These are phyloP conservation scores for Hordeum pubiflorum DNA, from an alignment of 202 grass and related monocot genomes.

Conservation along the genomic window DNA sequence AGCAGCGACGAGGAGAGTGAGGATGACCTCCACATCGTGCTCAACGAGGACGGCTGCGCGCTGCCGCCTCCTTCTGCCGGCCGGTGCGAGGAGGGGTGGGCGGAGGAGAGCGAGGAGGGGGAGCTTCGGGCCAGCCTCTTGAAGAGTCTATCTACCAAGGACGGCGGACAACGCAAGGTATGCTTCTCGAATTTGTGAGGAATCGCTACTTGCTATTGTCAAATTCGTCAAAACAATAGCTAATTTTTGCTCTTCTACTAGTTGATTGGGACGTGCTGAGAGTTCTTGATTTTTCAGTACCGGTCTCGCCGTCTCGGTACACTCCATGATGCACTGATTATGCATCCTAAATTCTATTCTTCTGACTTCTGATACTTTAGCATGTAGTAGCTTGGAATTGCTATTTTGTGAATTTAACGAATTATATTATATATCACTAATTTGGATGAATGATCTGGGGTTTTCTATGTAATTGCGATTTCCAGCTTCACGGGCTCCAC, in stretches of 20 bases:
- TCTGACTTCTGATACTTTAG: background rate
- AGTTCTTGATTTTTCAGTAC: background rate
- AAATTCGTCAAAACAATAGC: background rate
- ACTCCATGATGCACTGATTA: background rate
- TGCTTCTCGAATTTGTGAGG: conserved; percentile 8
- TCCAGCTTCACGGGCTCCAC: conserved; percentile 38
- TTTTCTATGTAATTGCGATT: background rate
- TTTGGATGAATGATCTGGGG: background rate
- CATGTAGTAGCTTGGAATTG: background rate
- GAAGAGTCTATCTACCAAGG: background rate
- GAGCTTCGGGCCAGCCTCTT: conserved; percentile 20
- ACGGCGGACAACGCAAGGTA: conserved; percentile 28
- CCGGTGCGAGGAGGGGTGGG: background rate
- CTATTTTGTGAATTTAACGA: background rate
- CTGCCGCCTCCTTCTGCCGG: conserved; percentile 8
- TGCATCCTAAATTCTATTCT: background rate
- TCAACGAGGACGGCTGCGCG: conserved; percentile 49
- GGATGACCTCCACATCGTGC: conserved; percentile 63
- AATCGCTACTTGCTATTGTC: background rate
- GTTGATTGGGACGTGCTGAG: background rate
- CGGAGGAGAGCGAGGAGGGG: conserved; percentile 29
- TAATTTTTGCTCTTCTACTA: background rate
- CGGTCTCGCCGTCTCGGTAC: background rate
- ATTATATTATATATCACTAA: background rate
- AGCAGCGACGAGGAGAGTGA: conserved; percentile 62